Conservation (phyloP, 768 basidiomycete species). For the Boletus rex-veris region DNA sequence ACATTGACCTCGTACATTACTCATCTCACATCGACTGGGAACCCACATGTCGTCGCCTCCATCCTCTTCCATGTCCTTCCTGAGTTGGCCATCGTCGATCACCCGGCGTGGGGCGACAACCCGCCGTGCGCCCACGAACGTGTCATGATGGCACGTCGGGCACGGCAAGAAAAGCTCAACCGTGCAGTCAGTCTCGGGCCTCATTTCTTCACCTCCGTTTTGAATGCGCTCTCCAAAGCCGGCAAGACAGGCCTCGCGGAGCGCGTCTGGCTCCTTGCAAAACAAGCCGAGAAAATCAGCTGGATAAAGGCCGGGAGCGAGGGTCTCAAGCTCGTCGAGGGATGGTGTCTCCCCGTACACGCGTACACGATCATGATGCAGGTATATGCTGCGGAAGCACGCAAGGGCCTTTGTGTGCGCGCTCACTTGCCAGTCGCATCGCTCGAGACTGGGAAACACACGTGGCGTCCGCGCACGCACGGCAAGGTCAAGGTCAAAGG, state of each 20-base stretch:
- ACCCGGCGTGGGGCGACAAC: slow-evolving; percentile 36
- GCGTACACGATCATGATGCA: slow-evolving; percentile 74
- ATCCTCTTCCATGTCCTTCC: slow-evolving; percentile 58
- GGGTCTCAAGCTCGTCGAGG: slow-evolving; percentile 27
- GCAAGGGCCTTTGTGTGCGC: slow-evolving; percentile 21
- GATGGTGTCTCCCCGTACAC: slow-evolving; percentile 64
- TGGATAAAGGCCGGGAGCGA: slow-evolving; percentile 33
- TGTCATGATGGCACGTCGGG: slow-evolving; percentile 20
- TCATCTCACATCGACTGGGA: slow-evolving; percentile 50
- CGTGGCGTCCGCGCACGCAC: slow-evolving; percentile 16
- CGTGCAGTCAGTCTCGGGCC: slow-evolving; percentile 56
- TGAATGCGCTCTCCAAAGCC: slow-evolving; percentile 59
- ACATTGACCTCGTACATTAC: slow-evolving; percentile 53
- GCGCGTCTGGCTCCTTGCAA: slow-evolving; percentile 61
- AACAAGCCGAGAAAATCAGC: slow-evolving; percentile 55
- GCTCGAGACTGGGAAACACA: slow-evolving; percentile 3
- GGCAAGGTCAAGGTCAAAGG: slow-evolving; percentile 29
- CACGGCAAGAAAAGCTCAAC: slow-evolving; percentile 32
- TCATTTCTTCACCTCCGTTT: slow-evolving; percentile 51
- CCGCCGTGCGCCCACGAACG: slow-evolving; percentile 26
- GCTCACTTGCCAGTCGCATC: slow-evolving; percentile 2
- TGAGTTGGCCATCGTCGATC: slow-evolving; percentile 39
- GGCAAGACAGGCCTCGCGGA: slow-evolving; percentile 55
- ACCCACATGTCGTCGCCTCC: slow-evolving; percentile 39
- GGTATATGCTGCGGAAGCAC: slow-evolving; percentile 50